These are phyloP conservation scores for Gossypium davidsonii DNA, from an alignment of 441 rosid genomes.

Conservation along the genomic window DNA sequence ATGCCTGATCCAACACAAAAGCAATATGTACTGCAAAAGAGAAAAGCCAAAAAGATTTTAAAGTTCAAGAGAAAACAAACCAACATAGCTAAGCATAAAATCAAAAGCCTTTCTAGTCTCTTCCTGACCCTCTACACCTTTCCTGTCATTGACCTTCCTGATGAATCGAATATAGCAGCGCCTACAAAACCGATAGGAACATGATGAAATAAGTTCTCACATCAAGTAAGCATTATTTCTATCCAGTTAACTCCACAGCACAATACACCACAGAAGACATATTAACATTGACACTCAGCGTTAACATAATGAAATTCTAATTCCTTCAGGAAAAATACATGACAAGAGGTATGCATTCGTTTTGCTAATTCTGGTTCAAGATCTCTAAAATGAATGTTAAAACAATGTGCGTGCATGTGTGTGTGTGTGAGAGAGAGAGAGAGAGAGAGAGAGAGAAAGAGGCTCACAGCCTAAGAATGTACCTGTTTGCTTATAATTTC, in stretches of 20 bases:
- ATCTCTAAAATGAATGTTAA: not conserved
- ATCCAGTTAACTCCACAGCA: not conserved
- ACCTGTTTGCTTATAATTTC: not conserved
- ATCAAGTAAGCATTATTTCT: not conserved
- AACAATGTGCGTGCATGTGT: not conserved
- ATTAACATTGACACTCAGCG: not conserved
- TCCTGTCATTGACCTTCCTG: constrained; percentile 83
- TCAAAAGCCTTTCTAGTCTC: constrained; percentile 91
- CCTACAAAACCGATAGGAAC: constrained; percentile 40
- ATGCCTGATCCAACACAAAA: not conserved
- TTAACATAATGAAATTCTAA: not conserved
- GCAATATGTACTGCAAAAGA: not conserved
- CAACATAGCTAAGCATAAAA: constrained; percentile 81
- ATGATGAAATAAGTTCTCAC: constrained; percentile 7
- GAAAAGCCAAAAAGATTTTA: constrained; percentile 3
- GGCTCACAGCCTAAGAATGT: not conserved
- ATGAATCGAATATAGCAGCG: constrained; percentile 90
- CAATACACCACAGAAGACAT: not conserved
- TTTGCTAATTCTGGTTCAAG: not conserved
- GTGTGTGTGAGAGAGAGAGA: too few relatives aligned
- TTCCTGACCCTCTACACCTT: constrained; percentile 82
- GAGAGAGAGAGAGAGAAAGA: not conserved
- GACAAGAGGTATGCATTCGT: not conserved
- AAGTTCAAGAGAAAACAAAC: constrained; percentile 36
- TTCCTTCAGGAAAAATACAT: not conserved